phyloP scores from a whole-genome alignment of 2,329 filamentous ascomycete species.

The Pseudogymnoascus sp. region DNA sequence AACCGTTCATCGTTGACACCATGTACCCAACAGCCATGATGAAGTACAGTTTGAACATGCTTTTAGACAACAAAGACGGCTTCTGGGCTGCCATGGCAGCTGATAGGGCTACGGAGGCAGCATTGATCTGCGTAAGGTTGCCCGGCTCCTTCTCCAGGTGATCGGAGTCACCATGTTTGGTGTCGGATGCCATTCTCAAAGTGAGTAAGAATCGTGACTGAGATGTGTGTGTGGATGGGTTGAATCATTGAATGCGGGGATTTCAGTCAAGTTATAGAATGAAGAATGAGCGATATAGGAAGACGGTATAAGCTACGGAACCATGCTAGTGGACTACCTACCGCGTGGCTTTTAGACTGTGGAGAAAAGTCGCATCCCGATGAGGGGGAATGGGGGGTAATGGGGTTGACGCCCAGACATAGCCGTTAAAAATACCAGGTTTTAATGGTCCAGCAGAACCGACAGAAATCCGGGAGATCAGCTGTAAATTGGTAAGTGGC shows the following conservation, averaged over 20 bases:
- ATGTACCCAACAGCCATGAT: slow-evolving; percentile 35
- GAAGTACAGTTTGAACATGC: slow-evolving; percentile 30
- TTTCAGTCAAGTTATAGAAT: not conserved
- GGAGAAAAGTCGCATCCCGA: not conserved
- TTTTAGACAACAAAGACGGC: slow-evolving; percentile 27
- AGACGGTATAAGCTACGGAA: not conserved
- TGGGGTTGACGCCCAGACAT: not conserved
- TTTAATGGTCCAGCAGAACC: not conserved
- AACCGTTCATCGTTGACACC: slow-evolving; percentile 47
- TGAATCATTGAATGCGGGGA: not conserved
- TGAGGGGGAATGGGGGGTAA: not conserved
- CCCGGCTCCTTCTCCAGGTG: slow-evolving; percentile 15
- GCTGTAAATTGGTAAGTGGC: not conserved
- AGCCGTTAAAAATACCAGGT: not conserved
- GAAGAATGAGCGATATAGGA: not conserved
- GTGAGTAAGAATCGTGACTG: not conserved
- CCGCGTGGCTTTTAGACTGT: not conserved
- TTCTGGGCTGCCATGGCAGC: slow-evolving; percentile 30
- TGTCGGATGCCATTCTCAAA: not conserved
- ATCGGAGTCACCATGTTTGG: not conserved
- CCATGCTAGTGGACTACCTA: not conserved
- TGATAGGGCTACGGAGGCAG: slow-evolving; percentile 31
- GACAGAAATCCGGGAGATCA: not conserved
- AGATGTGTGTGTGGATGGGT: not conserved
- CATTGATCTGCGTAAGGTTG: slow-evolving; percentile 26